These are phyloP conservation scores for Russula brevipes DNA, from an alignment of 768 basidiomycete species.

Conservation along the genomic window DNA sequence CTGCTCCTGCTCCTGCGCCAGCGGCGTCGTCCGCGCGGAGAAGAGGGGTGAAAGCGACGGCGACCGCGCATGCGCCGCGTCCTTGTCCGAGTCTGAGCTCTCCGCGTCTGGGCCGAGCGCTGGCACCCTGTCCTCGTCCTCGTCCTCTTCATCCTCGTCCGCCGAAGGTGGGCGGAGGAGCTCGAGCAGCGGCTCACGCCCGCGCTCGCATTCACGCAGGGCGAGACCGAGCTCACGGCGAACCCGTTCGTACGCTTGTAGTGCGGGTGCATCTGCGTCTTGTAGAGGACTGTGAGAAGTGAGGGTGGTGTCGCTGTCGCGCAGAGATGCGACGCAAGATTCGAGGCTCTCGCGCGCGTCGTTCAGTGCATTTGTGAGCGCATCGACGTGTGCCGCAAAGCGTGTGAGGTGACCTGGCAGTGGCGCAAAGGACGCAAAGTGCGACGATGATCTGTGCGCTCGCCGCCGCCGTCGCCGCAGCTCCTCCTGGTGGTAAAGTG, in stretches of 20 bases:
- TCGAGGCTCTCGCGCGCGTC: slow-evolving; percentile 67
- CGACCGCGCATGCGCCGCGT: slow-evolving; percentile 29
- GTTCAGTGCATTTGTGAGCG: slow-evolving; percentile 60
- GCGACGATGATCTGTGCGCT: slow-evolving; percentile 26
- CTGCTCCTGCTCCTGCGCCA: slow-evolving; percentile 29
- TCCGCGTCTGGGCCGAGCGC: slow-evolving; percentile 45
- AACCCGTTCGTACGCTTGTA: slow-evolving; percentile 70
- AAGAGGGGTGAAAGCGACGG: not conserved
- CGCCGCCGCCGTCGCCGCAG: not conserved
- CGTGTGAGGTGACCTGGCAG: slow-evolving; percentile 62
- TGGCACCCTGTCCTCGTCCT: slow-evolving; percentile 49
- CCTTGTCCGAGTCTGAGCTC: slow-evolving; percentile 50
- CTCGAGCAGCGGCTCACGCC: slow-evolving; percentile 57
- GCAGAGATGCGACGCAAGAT: slow-evolving; percentile 54
- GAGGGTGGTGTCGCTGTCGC: slow-evolving; percentile 29
- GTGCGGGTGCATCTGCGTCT: slow-evolving; percentile 36
- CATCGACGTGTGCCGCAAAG: slow-evolving; percentile 69
- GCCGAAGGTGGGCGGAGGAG: slow-evolving; percentile 47
- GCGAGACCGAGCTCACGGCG: slow-evolving; percentile 74
- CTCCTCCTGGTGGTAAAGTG: not conserved
- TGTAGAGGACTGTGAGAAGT: slow-evolving; percentile 3
- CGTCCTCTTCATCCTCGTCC: slow-evolving; percentile 42
- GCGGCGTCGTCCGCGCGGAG: slow-evolving; percentile 22
- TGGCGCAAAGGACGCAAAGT: slow-evolving; percentile 59
- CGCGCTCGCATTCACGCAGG: slow-evolving; percentile 77